Base-by-base conservation (phyloP, 2,329 filamentous ascomycete species). In the Phialemonium atrogriseum region DNA sequence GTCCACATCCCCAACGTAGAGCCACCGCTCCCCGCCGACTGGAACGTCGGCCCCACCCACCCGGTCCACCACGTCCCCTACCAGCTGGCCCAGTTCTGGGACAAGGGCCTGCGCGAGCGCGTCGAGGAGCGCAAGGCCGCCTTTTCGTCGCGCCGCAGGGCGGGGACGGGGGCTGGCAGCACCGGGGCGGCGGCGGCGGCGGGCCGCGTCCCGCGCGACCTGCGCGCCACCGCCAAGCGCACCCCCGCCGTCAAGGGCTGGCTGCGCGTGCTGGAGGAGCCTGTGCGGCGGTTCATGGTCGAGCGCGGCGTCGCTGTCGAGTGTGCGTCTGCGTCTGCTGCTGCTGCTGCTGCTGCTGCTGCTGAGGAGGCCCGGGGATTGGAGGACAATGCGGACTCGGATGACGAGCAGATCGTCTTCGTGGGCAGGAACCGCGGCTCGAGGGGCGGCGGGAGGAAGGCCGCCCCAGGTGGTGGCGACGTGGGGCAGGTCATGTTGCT, bases 341-440 rank as follows among this genome's bases (percentile, higher is more conserved):
- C 13, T 4, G 28, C 22, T 10, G 16, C 12, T 9, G 25, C 24
- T 7, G 26, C 10, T 10, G 37, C 34, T 4, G 36, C 30, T 5
- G 29, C 35, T 12, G 41, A 40, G 19, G 40, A 38, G 5, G 33
- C 16, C 29, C 33, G 37, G 27, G n/a, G n/a, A n/a, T n/a, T n/a
- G n/a, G 36, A 46, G 12, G 57, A 60, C 17, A 59, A 64, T 28
- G 57, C 62, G 34, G 69, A 73, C 41, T 58, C 56, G 18, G 70
- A 76, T 18, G 86, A 93, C 39, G 87, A 94, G 40, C 86, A 94
- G 59, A 86, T 95, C 43, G 87, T 95, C 9, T 95, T 95, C 54
- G 77, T 93, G 5, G 88, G 84, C 2, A 64, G 48, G 52, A 77
- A 61, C 69, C 80, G 77, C 54, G 73, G 57, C 56, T 84, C 64